These are phyloP conservation scores for Poterioochromonas sp. DNA, from an alignment of 352 stramenopile genomes.

Conservation along the genomic window DNA sequence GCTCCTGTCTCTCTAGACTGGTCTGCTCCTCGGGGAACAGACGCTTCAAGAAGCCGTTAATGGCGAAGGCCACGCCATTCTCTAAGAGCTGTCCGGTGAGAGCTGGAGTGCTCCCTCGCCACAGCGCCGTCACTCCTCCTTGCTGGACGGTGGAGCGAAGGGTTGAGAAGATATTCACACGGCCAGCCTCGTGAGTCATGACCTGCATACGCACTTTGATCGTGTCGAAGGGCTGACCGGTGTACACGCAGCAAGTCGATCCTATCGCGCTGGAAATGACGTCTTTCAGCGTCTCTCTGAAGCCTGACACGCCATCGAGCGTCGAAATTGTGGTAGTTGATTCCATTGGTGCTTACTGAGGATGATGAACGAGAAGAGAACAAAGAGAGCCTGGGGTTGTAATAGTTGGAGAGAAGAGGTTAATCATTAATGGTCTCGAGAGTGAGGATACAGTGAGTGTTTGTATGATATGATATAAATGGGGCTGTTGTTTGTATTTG, in stretches of 20 bases:
- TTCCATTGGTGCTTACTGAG: no score
- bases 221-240: conserved; percentile 31
- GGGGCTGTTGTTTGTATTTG: no score
- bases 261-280: neutral
- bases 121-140: conserved; percentile 53
- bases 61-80: conserved; percentile 67
- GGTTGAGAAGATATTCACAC: conserved; percentile 38
- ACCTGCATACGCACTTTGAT: conserved; percentile 49
- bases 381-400: no score
- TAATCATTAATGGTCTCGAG: no score
- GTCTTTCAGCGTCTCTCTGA: neutral
- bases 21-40: conserved; percentile 47
- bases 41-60: conserved; percentile 67
- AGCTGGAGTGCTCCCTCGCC: conserved; percentile 62
- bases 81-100: conserved; percentile 60
- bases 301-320: no score
- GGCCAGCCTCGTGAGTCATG: conserved; percentile 37
- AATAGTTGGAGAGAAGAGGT: no score
- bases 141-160: conserved; percentile 39
- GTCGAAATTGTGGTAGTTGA: no score
- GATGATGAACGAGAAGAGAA: no score
- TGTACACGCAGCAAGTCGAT: conserved; percentile 4
- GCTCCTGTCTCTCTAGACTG: conserved; percentile 30
- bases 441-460: no score
- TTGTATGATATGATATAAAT: no score